Percentiles rank a stretch among this genome's conserved stretches.
These are phyloP conservation scores for Claviceps spartinae DNA, from an alignment of 2,329 filamentous ascomycete species.

Conservation along the genomic window DNA sequence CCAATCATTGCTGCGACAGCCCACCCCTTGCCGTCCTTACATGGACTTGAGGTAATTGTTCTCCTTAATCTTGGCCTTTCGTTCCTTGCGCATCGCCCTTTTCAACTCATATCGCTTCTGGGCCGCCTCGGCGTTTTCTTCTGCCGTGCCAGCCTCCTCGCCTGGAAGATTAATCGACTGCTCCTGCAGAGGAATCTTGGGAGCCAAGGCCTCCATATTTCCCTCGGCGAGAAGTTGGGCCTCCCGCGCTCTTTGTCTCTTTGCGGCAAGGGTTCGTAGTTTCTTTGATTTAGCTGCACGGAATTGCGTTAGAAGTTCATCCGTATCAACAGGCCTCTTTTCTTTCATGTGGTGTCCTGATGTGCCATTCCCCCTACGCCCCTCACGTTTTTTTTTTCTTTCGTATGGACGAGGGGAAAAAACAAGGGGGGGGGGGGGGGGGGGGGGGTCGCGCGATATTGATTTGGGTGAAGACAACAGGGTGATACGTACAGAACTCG, in stretches of 20 bases:
- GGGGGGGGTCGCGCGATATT: no score
- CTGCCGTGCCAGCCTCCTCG: slow-evolving; percentile 26
- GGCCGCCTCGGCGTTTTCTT: slow-evolving; percentile 33
- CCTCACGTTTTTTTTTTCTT: neutral
- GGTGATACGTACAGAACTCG: slow-evolving; percentile 56
- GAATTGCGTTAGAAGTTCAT: neutral
- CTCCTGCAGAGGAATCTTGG: slow-evolving; percentile 62
- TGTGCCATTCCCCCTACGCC: neutral
- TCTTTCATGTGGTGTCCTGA: no score
- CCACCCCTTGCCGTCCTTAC: slow-evolving; percentile 22
- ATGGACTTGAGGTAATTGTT: slow-evolving; percentile 73
- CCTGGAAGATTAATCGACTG: slow-evolving; percentile 63
- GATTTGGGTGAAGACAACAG: no score
- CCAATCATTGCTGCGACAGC: neutral
- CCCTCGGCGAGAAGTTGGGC: slow-evolving; percentile 48
- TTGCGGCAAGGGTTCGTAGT: slow-evolving; percentile 58
- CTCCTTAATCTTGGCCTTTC: slow-evolving; percentile 70
- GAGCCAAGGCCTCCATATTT: slow-evolving; percentile 49
- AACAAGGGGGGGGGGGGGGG: no score
- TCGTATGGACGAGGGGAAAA: no score
- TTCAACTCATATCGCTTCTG: slow-evolving; percentile 48
- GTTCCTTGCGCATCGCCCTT: slow-evolving; percentile 59
- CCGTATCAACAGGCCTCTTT: no score
- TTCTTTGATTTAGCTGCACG: slow-evolving; percentile 69
- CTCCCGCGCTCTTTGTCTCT: slow-evolving; percentile 43